phyloP scores from a whole-genome alignment of 78 protist genomes.

The Polysphondylium violaceum region DNA sequence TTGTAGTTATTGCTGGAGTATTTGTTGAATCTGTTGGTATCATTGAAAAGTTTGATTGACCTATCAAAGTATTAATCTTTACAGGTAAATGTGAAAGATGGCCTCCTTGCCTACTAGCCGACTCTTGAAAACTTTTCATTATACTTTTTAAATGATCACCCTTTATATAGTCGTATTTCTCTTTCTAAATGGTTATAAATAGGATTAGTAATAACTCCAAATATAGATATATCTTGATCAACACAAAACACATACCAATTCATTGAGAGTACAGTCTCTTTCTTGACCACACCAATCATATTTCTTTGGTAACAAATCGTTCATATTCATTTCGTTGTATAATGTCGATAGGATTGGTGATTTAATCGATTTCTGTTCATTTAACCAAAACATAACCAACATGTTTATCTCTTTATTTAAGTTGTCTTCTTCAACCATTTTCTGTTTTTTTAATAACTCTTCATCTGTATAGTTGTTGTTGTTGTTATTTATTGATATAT shows the following conservation, averaged over 20 bases:
- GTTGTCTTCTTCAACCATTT: not conserved
- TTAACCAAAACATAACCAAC: conserved; percentile 37
- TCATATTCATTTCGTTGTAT: conserved; percentile 14
- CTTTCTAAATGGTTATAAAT: conserved; percentile 14
- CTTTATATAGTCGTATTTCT: conserved; percentile 39
- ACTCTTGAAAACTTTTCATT: not conserved
- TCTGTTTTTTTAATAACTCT: not conserved
- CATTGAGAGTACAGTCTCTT: conserved; percentile 18
- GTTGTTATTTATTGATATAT: not conserved
- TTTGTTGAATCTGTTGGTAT: not conserved
- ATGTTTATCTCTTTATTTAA: conserved; percentile 27
- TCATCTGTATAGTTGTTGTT: not conserved
- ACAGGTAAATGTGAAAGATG: conserved; percentile 35
- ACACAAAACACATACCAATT: conserved; percentile 18
- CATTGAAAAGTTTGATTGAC: conserved; percentile 39
- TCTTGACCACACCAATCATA: conserved; percentile 18
- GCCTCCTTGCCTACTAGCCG: conserved; percentile 26
- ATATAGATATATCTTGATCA: not conserved
- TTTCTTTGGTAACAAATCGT: conserved; percentile 7
- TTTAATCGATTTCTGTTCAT: not conserved
- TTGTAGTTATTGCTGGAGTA: not conserved
- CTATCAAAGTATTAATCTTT: conserved; percentile 23
- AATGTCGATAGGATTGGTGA: not conserved
- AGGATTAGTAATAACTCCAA: not conserved
- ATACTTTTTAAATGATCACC: conserved; percentile 26